Evolutionary conservation across 768 basidiomycete species (phyloP), one percentile per base, ranked within the genome.

Genomic region (Podaxis sp.): DNA sequence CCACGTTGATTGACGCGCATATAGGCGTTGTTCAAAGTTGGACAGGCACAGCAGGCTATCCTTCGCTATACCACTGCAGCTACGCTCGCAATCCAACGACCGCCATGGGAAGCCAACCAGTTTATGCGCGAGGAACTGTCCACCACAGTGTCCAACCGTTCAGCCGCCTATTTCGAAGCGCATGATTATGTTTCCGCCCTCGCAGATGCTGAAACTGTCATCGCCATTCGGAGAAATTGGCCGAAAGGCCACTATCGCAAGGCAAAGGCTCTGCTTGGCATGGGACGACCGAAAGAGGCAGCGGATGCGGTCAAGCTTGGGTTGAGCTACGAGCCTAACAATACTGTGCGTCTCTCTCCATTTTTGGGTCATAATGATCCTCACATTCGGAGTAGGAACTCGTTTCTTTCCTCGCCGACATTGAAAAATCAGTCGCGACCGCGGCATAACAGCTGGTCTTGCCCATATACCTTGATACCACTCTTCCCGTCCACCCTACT

Each of bases 211-310:
- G 95, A 99, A 61, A 87, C 88, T 2, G 95, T 98, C 70, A 89
- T 97, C 46, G 75, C 84, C 66, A 77, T 97, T 57, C 91, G 94
- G 70, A 81, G 88, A 61, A 87, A 87, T 49, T 99, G 96, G 96
- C 86, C 91, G 69, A 99, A 99, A 71, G 97, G 95, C 0, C 93
- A 98, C 74, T 97, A 97, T 81, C 83, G 97, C 63, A 95, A 92
- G 71, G 92, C 93, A 2, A 95, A 93, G 72, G 94, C 96, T 0
- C 78, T 99, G 48, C 78, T 92, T 1, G 93, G 84, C 22, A 79
- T 99, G 55, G 82, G 81, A 2, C 76, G 80, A 51, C 75, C 85
- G 60, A 76, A 87, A 48, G 95, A 97, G 49, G 95, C 95, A 8
- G 84, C 85, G 67, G 91, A 94, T 52, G 88, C 95, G 2, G 76